Conservation (phyloP, 768 basidiomycete species). For the Agaricus bisporus region DNA sequence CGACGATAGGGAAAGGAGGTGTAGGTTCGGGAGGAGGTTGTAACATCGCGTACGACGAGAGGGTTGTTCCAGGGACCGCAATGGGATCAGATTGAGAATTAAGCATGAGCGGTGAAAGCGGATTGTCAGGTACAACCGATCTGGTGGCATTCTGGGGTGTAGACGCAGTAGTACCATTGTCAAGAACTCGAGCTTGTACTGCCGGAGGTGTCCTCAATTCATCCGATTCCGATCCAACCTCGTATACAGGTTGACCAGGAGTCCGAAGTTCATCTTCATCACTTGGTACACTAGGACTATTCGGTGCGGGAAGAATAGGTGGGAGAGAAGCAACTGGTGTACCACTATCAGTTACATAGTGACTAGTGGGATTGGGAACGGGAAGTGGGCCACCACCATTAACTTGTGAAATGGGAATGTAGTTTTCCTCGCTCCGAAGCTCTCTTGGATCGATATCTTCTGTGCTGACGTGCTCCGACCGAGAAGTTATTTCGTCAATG, state of each 20-base stretch:
- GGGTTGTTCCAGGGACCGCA: background rate
- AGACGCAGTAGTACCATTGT: background rate
- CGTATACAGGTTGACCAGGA: background rate
- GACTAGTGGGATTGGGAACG: slow-evolving; percentile 19
- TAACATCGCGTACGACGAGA: slow-evolving; percentile 5
- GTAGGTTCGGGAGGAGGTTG: slow-evolving; percentile 8
- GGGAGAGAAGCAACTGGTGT: background rate
- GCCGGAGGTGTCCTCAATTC: slow-evolving; percentile 14
- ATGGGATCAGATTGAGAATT: slow-evolving; percentile 1
- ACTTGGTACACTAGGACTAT: background rate
- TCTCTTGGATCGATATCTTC: slow-evolving; percentile 1
- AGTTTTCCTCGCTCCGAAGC: background rate
- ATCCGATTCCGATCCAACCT: slow-evolving; percentile 5
- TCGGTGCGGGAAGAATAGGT: background rate
- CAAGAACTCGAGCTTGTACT: background rate
- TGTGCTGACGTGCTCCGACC: slow-evolving; percentile 9
- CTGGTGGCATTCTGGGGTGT: background rate
- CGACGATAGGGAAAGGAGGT: slow-evolving; percentile 1
- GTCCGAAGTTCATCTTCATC: slow-evolving; percentile 2
- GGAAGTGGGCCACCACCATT: slow-evolving; percentile 17
- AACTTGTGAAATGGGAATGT: slow-evolving; percentile 2
- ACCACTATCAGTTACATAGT: slow-evolving; percentile 4
- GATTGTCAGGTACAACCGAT: background rate
- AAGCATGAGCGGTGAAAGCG: slow-evolving; percentile 17
- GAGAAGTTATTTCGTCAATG: slow-evolving; percentile 24